phyloP scores from a whole-genome alignment of 192 early-diverging fungal genomes.

The Mortierella alpina region DNA sequence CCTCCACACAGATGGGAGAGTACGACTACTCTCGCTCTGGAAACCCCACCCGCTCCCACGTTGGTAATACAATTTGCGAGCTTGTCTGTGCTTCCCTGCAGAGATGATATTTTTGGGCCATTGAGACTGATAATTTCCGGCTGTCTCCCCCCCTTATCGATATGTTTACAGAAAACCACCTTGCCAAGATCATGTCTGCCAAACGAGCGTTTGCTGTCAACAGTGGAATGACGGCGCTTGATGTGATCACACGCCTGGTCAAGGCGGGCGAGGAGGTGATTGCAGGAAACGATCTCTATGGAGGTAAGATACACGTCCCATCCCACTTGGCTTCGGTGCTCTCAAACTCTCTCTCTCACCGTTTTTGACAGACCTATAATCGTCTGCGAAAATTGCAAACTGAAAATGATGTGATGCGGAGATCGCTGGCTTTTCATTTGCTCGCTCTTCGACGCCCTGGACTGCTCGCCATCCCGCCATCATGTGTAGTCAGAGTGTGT shows the following conservation, averaged over 20 bases:
- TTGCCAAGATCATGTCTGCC: slow-evolving; percentile 95
- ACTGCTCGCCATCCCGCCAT: neutral
- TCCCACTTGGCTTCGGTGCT: neutral
- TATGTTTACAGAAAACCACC: slow-evolving; percentile 77
- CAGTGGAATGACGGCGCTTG: slow-evolving; percentile 94
- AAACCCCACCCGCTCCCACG: slow-evolving; percentile 95
- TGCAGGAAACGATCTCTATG: slow-evolving; percentile 96
- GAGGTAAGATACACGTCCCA: slow-evolving; percentile 63
- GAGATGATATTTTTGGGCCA: too few relatives aligned
- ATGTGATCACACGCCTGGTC: slow-evolving; percentile 90
- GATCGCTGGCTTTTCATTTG: slow-evolving; percentile 26
- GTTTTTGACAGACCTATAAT: neutral
- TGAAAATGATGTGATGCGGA: slow-evolving; percentile 29
- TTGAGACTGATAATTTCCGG: too few relatives aligned
- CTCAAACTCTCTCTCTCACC: neutral
- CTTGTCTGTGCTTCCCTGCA: too few relatives aligned
- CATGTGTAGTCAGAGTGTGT: too few relatives aligned
- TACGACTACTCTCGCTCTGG: slow-evolving; percentile 98
- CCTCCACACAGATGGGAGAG: slow-evolving; percentile 84
- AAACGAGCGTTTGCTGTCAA: slow-evolving; percentile 87
- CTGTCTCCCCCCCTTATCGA: neutral
- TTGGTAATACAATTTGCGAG: slow-evolving; percentile 61
- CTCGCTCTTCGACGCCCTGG: neutral
- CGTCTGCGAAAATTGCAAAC: neutral
- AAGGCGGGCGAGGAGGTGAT: slow-evolving; percentile 91